Evolutionary conservation across 371 early-diverging fungal species (phyloP).

Genomic region (Umbelopsis sp.): DNA sequence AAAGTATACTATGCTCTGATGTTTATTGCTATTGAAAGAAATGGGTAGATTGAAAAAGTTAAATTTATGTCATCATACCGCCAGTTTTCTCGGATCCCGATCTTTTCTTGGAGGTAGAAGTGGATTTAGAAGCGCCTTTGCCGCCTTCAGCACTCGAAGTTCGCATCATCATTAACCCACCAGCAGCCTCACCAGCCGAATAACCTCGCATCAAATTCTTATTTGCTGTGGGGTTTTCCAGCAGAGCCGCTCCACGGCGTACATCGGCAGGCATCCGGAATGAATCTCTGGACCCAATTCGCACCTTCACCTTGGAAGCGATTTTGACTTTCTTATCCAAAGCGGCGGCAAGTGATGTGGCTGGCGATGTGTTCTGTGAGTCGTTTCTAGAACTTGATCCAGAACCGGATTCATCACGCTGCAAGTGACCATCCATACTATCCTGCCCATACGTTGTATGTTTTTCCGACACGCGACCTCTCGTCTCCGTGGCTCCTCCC

Average conservation of each 20-base stretch:
- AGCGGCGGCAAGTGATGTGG: constrained; percentile 1
- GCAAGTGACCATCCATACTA: background rate
- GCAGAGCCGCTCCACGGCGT: constrained; percentile 25
- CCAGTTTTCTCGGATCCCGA: constrained; percentile 4
- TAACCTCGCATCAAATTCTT: constrained; percentile 21
- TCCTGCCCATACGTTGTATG: constrained; percentile 14
- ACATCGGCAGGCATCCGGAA: constrained; percentile 32
- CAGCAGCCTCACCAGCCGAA: constrained; percentile 48
- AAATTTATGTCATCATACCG: constrained; percentile 14
- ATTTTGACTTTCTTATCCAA: constrained; percentile 39
- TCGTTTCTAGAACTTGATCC: constrained; percentile 1
- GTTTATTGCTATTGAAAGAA: no score
- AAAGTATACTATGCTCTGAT: no score
- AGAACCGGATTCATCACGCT: background rate
- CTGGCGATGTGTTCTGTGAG: constrained; percentile 1
- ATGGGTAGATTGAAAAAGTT: background rate
- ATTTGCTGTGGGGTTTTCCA: background rate
- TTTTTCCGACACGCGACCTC: background rate
- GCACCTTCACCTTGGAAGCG: constrained; percentile 38
- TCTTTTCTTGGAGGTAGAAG: background rate
- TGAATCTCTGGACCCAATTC: constrained; percentile 44
- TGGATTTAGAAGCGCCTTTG: background rate
- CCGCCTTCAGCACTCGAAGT: constrained; percentile 5
- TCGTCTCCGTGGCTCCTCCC: background rate
- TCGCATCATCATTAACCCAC: constrained; percentile 50